These are phyloP conservation scores for Panus rudis DNA, from an alignment of 768 basidiomycete genomes.

Conservation along the genomic window DNA sequence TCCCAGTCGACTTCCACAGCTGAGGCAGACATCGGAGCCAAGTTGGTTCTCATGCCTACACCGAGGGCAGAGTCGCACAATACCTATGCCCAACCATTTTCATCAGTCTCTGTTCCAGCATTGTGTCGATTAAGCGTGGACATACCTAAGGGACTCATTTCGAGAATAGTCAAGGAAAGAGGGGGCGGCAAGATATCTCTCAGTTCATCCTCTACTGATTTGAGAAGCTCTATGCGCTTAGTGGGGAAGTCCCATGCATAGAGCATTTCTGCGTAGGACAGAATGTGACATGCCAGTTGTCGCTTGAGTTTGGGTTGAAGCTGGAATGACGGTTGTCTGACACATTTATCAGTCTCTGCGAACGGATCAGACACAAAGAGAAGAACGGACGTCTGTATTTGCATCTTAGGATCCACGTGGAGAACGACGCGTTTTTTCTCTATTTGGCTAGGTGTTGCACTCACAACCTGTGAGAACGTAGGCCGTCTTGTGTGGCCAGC, in stretches of 20 bases:
- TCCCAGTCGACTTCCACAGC: conserved; percentile 32
- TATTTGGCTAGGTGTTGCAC: conserved; percentile 21
- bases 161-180: conserved; percentile 20
- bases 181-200: conserved; percentile 17
- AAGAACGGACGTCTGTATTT: conserved; percentile 11
- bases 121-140: neutral
- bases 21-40: conserved; percentile 35
- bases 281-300: conserved; percentile 47
- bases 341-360: neutral
- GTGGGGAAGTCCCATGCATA: conserved; percentile 65
- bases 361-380: conserved; percentile 7
- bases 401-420: conserved; percentile 19
- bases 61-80: conserved; percentile 30
- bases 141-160: conserved; percentile 4
- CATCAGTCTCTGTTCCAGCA: neutral
- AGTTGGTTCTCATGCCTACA: conserved; percentile 16
- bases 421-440: conserved; percentile 35
- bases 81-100: conserved; percentile 26
- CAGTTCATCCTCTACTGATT: conserved; percentile 40
- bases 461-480: conserved; percentile 35
- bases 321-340: neutral
- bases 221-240: conserved; percentile 69
- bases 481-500: conserved; percentile 32
- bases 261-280: conserved; percentile 69
- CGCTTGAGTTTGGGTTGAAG: conserved; percentile 35